These are phyloP conservation scores for Intubia oerlemansii DNA, from an alignment of 2,329 filamentous ascomycete genomes.

Conservation along the genomic window DNA sequence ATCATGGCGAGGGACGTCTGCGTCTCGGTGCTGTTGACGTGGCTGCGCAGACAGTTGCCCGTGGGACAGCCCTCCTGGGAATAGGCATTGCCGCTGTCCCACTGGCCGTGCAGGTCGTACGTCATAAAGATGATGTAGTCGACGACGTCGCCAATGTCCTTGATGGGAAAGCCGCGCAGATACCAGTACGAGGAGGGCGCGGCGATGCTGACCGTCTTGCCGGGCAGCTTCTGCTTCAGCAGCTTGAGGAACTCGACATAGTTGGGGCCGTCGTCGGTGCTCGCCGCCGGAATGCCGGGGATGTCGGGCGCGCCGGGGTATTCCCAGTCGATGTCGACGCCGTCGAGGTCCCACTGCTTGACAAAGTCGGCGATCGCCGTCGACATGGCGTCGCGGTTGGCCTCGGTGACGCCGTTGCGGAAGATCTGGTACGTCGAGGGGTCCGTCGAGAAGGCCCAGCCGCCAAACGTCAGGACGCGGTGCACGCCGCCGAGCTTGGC, in stretches of 20 bases:
- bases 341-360: constrained; percentile 3
- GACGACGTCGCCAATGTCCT: constrained; percentile 10
- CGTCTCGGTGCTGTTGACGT: constrained; percentile 18
- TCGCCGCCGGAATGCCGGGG: constrained; percentile 13
- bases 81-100: constrained; percentile 13
- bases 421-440: constrained; percentile 16
- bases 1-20: constrained; percentile 14
- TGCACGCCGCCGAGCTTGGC: constrained; percentile 11
- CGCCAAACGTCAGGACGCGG: constrained; percentile 21
- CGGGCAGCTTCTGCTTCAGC: constrained; percentile 8
- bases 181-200: constrained; percentile 15
- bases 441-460: constrained; percentile 21
- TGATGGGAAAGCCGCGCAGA: constrained; percentile 12
- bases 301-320: constrained; percentile 6
- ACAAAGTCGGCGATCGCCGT: constrained; percentile 5
- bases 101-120: constrained; percentile 18
- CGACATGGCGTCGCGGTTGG: constrained; percentile 4
- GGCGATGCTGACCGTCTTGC: constrained; percentile 11
- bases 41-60: constrained; percentile 13
- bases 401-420: constrained; percentile 8
- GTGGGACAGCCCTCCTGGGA: constrained; percentile 10
- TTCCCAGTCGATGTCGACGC: constrained; percentile 6
- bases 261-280: constrained; percentile 12
- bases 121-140: constrained; percentile 16
- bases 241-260: constrained; percentile 15